These are phyloP conservation scores for Ophiosphaerella herpotricha DNA, from an alignment of 2,329 filamentous ascomycete species.

Conservation along the genomic window DNA sequence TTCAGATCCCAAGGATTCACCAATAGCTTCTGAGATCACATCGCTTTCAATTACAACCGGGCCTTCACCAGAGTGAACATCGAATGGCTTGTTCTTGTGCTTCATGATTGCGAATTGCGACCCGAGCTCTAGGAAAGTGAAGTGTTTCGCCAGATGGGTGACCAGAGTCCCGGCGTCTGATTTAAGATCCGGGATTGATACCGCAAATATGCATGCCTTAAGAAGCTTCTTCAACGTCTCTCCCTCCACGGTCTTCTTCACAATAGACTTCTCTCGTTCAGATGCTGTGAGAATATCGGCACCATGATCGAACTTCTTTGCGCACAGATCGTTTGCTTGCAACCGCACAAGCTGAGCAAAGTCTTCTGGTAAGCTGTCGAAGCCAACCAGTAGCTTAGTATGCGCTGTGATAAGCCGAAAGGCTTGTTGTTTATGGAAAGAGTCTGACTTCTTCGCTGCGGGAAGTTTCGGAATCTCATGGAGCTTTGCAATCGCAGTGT, in stretches of 20 bases:
- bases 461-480: slow-evolving; percentile 74
- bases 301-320: slow-evolving; percentile 72
- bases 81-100: slow-evolving; percentile 76
- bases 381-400: slow-evolving; percentile 86
- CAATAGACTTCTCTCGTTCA: slow-evolving; percentile 79
- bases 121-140: slow-evolving; percentile 87
- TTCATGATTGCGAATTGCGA: slow-evolving; percentile 80
- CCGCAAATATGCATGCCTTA: slow-evolving; percentile 85
- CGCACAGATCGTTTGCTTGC: slow-evolving; percentile 83
- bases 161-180: slow-evolving; percentile 76
- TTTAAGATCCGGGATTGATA: slow-evolving; percentile 79
- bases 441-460: slow-evolving; percentile 69
- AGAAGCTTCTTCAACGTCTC: slow-evolving; percentile 80
- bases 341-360: slow-evolving; percentile 82
- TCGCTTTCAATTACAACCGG: slow-evolving; percentile 85
- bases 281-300: slow-evolving; percentile 73
- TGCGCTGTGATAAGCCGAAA: slow-evolving; percentile 86
- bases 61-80: slow-evolving; percentile 84
- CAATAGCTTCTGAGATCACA: slow-evolving; percentile 84
- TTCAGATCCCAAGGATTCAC: slow-evolving; percentile 88
- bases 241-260: slow-evolving; percentile 86
- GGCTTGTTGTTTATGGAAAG: slow-evolving; percentile 91
- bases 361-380: slow-evolving; percentile 87
- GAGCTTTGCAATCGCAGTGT: slow-evolving; percentile 85
- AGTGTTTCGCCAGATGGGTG: slow-evolving; percentile 82